A percentile compares a stretch with the other conserved stretches of the same genome.
phyloP scores from a whole-genome alignment of 352 stramenopile species.

The Phytophthora kernoviae region DNA sequence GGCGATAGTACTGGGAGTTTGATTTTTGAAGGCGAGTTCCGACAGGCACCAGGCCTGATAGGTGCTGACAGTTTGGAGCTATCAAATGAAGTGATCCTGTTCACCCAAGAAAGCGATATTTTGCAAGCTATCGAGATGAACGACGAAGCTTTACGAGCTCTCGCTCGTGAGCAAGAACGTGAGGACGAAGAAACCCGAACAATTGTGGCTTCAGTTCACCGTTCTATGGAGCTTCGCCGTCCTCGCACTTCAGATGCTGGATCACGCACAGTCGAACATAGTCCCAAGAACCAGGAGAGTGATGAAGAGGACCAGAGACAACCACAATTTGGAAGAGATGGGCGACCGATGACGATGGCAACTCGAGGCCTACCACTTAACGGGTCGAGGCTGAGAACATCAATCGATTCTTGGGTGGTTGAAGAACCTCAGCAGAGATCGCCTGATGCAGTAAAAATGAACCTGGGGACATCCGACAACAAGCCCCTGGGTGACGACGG shows the following conservation, averaged over 20 bases:
- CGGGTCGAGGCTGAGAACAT: conserved; percentile 33
- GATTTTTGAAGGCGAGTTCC: conserved; percentile 90
- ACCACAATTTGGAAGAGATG: conserved; percentile 15
- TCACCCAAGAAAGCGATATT: conserved; percentile 72
- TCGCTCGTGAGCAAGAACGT: conserved; percentile 40
- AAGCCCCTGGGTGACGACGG: conserved; percentile 16
- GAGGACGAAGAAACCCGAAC: conserved; percentile 51
- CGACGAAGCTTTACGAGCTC: conserved; percentile 37
- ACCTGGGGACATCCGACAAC: conserved; percentile 16
- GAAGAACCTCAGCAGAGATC: conserved; percentile 60
- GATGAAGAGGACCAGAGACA: conserved; percentile 7
- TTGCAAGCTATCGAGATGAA: conserved; percentile 76
- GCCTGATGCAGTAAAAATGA: conserved; percentile 42
- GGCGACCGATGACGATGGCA: conserved; percentile 55
- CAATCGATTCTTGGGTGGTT: conserved; percentile 46
- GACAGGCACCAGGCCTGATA: conserved; percentile 69
- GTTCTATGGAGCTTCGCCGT: conserved; percentile 50
- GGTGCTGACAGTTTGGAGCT: conserved; percentile 48
- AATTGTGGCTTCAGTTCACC: conserved; percentile 40
- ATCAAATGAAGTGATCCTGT: conserved; percentile 88
- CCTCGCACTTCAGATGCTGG: conserved; percentile 62
- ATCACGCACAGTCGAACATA: conserved; percentile 16
- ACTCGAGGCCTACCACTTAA: conserved; percentile 8
- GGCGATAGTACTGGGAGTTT: conserved; percentile 7
- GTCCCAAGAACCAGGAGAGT: conserved; percentile 19